A percentile compares a stretch with the other conserved stretches of the same genome.
These are phyloP conservation scores for Talaromyces islandicus DNA, from an alignment of 2,329 filamentous ascomycete species.

Conservation along the genomic window DNA sequence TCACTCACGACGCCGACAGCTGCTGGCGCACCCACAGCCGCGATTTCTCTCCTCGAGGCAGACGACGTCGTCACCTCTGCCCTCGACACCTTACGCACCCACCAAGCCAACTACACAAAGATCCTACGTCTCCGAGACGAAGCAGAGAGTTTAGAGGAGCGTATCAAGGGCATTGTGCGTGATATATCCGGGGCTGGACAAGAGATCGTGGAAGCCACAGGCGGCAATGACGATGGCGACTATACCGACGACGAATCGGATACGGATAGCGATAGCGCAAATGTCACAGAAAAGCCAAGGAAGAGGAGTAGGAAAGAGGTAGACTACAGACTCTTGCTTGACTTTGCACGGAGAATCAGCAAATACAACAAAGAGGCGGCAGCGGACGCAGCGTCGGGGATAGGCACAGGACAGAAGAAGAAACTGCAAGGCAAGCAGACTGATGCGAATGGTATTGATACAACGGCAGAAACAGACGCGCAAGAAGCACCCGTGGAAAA, in stretches of 20 bases:
- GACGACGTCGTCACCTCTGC: constrained; percentile 38
- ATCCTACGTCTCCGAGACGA: constrained; percentile 37
- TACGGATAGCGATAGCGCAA: constrained; percentile 19
- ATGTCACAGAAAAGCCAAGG: constrained; percentile 18
- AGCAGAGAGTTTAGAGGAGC: constrained; percentile 33
- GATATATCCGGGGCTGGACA: constrained; percentile 34
- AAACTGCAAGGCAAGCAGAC: constrained; percentile 16
- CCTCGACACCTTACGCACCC: constrained; percentile 35
- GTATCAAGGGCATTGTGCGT: constrained; percentile 36
- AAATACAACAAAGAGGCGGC: constrained; percentile 42
- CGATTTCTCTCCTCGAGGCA: constrained; percentile 33
- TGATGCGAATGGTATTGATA: constrained; percentile 21
- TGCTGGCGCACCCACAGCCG: constrained; percentile 35
- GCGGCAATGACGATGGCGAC: constrained; percentile 19
- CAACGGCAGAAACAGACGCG: constrained; percentile 7
- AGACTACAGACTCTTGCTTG: constrained; percentile 38
- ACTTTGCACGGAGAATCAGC: constrained; percentile 42
- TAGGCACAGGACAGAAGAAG: constrained; percentile 14
- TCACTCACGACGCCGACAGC: constrained; percentile 40
- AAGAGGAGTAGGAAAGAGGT: constrained; percentile 29
- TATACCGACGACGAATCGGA: constrained; percentile 28
- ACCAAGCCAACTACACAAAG: constrained; percentile 39
- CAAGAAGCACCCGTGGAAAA: constrained; percentile 27
- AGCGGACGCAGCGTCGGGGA: constrained; percentile 31
- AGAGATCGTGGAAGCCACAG: constrained; percentile 30